Evolutionary conservation across 208 protist species (phyloP).

Genomic region (Angomonas ambiguus): DNA sequence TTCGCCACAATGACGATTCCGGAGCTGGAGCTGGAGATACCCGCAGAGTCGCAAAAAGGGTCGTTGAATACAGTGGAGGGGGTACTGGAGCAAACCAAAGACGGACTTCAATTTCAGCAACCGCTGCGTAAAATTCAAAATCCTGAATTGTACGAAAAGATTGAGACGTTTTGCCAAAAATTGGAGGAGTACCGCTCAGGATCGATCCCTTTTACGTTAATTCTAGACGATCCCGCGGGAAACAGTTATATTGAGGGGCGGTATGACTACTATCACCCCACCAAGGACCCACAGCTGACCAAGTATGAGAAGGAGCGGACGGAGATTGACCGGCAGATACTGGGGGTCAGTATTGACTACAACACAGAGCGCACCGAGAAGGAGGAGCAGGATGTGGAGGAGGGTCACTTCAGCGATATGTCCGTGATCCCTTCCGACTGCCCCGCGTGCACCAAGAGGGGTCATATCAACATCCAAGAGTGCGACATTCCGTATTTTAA

Average conservation of each 20-base stretch:
- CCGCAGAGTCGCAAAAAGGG: conserved; percentile 82
- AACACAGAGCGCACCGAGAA: conserved; percentile 75
- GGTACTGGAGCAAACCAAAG: conserved; percentile 79
- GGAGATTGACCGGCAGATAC: conserved; percentile 81
- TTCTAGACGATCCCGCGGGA: conserved; percentile 89
- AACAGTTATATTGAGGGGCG: conserved; percentile 93
- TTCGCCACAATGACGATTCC: conserved; percentile 87
- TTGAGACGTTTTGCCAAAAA: conserved; percentile 76
- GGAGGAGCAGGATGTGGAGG: conserved; percentile 72
- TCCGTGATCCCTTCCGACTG: conserved; percentile 67
- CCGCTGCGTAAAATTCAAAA: conserved; percentile 67
- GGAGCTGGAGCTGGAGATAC: conserved; percentile 92
- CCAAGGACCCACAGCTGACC: conserved; percentile 77
- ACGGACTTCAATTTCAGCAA: conserved; percentile 72
- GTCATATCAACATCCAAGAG: conserved; percentile 79
- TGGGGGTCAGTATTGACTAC: conserved; percentile 84
- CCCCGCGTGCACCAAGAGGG: conserved; percentile 61
- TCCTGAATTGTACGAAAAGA: conserved; percentile 76
- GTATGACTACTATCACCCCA: conserved; percentile 89
- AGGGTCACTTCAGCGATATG: conserved; percentile 70
- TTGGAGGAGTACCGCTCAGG: conserved; percentile 55
- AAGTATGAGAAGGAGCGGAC: conserved; percentile 83
- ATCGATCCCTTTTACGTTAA: conserved; percentile 87
- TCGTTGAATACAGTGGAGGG: conserved; percentile 94
- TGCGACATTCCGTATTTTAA: conserved; percentile 95